Base-by-base conservation (phyloP, 257 asterid genomes). In the Datura wrightii region DNA sequence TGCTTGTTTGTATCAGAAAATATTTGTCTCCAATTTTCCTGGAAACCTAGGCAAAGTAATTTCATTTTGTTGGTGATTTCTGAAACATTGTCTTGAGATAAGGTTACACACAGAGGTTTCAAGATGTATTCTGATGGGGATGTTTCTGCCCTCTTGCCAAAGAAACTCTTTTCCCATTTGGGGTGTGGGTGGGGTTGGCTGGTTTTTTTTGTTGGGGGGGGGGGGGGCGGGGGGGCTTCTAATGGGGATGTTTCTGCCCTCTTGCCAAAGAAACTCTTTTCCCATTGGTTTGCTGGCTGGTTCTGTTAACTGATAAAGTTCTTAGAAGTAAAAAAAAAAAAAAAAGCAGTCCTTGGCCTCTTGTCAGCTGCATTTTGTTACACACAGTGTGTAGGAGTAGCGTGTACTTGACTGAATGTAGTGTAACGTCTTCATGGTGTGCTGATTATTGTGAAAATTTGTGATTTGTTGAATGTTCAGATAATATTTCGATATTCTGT, bases 391-490 rank as follows among this genome's bases (percentile, higher is more conserved):
- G 31, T 58, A 58, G 31, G 63, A 63, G 13, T 39, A 67, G 19
- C 50, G 10, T 67, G 24, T 39, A 67, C 18, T 67, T 67, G 50
- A 6, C 31, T 36, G 76, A 67, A 67, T 15, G 52, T 67, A 37
- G 52, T 67, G 18, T 39, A 67, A 37, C 3, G 24, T 15, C 76
- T 67, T 67, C 31, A 37, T 37, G 50, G 76, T 37, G 48, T 46
- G 37, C 76, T 16, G 46, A 67, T 67, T 67, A 15, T 36, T 37
- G 31, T 67, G 46, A 74, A 11, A 31, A 31, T 19, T 50, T 50
- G 48, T 50, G 48, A 52, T 50, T 76, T 76, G 46, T 50, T 76
- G 82, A 76, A 76, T 78, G 63, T 54, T 15, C 31, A 78, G 24
- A 53, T 31, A 34, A 34, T 53, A 52, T 52, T 78, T 78, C 31